Percentiles rank a stretch among this genome's conserved stretches.
Conservation (phyloP, 2,329 filamentous ascomycete species). For the Raffaelea albimanens region DNA sequence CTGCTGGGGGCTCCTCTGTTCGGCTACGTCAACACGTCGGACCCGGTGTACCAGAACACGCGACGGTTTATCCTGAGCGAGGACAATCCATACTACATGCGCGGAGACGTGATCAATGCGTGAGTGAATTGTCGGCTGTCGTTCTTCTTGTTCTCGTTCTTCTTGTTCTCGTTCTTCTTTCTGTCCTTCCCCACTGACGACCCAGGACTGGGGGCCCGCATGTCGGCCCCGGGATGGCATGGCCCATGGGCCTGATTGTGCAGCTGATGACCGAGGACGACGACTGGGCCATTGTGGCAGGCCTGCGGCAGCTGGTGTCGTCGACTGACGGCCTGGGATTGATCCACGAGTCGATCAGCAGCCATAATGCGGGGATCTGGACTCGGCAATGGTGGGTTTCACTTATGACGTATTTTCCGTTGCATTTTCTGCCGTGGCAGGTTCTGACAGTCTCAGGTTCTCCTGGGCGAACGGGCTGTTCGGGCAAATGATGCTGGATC, state of each 20-base stretch:
- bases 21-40: slow-evolving; percentile 44
- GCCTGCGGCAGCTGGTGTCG: slow-evolving; percentile 44
- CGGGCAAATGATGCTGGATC: slow-evolving; percentile 69
- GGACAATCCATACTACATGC: slow-evolving; percentile 63
- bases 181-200: not conserved
- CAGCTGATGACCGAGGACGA: slow-evolving; percentile 59
- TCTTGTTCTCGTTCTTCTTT: too few species aligned
- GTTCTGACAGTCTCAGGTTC: slow-evolving; percentile 52
- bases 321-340: slow-evolving; percentile 53
- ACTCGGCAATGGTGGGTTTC: slow-evolving; percentile 34
- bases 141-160: not conserved
- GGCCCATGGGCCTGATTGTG: slow-evolving; percentile 62
- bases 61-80: slow-evolving; percentile 64
- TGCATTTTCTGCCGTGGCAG: not conserved
- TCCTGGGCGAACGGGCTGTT: slow-evolving; percentile 87
- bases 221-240: slow-evolving; percentile 47
- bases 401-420: too few species aligned
- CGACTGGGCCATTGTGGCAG: slow-evolving; percentile 45
- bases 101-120: slow-evolving; percentile 36
- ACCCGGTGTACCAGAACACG: slow-evolving; percentile 64
- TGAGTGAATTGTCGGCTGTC: too few species aligned
- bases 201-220: slow-evolving; percentile 16
- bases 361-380: slow-evolving; percentile 46
- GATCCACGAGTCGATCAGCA: slow-evolving; percentile 60
- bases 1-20: slow-evolving; percentile 52